A percentile compares a stretch with the other conserved stretches of the same genome.
Conservation (phyloP, 225 moss, liverwort and hornwort genomes). For the Pseudoscleropodium purum region DNA sequence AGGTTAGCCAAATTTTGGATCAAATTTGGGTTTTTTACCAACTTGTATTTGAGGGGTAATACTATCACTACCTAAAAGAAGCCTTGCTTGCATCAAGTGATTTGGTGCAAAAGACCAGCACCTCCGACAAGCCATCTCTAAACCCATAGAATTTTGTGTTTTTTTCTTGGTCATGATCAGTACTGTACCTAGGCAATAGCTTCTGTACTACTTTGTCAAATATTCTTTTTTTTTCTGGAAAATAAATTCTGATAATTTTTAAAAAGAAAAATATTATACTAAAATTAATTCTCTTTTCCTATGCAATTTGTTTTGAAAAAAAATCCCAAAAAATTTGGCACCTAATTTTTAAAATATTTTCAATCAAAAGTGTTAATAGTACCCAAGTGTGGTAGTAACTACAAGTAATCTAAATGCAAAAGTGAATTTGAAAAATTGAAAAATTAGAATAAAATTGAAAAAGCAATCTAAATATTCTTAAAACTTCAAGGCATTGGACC, state of each 20-base stretch:
- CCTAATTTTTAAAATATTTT: background rate
- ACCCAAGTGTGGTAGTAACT: accelerated
- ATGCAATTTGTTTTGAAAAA: background rate
- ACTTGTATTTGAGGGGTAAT: no score
- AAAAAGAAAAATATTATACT: background rate
- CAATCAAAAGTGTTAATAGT: accelerated
- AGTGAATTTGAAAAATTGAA: no score
- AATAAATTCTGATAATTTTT: no score
- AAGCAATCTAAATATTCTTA: background rate
- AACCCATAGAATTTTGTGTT: background rate
- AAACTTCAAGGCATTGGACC: background rate
- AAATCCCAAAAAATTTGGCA: no score
- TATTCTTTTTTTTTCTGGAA: background rate
- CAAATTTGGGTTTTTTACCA: background rate
- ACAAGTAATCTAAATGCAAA: background rate
- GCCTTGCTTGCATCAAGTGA: background rate
- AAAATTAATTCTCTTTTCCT: background rate
- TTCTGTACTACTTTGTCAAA: background rate
- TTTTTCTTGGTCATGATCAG: background rate
- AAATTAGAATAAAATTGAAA: background rate
- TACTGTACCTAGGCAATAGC: accelerated
- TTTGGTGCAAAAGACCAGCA: background rate
- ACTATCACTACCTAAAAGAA: background rate
- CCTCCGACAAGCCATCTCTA: background rate
- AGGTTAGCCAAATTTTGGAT: background rate